Evolutionary conservation across 2,329 filamentous ascomycete species (phyloP).

Genomic region (Scleromitrula shiraiana): DNA sequence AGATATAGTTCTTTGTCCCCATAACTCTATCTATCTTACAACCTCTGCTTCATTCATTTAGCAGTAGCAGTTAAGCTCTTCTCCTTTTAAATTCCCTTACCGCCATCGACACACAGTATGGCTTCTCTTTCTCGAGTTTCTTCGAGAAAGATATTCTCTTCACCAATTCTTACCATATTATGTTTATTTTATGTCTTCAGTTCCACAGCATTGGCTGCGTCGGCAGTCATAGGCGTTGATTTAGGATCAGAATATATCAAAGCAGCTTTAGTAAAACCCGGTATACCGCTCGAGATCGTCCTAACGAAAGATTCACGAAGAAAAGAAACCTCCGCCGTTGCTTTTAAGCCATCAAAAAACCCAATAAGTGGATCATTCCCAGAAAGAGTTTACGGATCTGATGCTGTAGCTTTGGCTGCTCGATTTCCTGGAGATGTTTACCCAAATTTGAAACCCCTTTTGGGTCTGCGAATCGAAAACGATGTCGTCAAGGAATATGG

Average conservation of each 20-base stretch:
- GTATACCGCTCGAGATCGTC: slow-evolving; percentile 94
- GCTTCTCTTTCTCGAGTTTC: slow-evolving; percentile 15
- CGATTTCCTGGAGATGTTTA: slow-evolving; percentile 92
- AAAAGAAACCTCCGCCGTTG: slow-evolving; percentile 85
- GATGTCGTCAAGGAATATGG: slow-evolving; percentile 62
- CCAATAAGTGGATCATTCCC: slow-evolving; percentile 63
- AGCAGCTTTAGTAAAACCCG: slow-evolving; percentile 89
- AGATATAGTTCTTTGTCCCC: slow-evolving; percentile 7
- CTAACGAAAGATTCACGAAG: slow-evolving; percentile 95
- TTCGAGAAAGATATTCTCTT: slow-evolving; percentile 18
- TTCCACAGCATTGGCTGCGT: slow-evolving; percentile 30
- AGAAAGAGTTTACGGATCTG: slow-evolving; percentile 84
- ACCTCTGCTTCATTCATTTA: slow-evolving; percentile 25
- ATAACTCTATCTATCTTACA: neutral
- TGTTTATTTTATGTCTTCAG: slow-evolving; percentile 29
- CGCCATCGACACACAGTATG: slow-evolving; percentile 21
- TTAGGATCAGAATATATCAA: slow-evolving; percentile 97
- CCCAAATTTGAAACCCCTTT: slow-evolving; percentile 81
- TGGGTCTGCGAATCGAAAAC: slow-evolving; percentile 63
- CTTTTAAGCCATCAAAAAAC: slow-evolving; percentile 79
- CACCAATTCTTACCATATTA: slow-evolving; percentile 23
- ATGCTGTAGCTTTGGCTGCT: slow-evolving; percentile 78
- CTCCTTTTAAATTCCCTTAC: neutral
- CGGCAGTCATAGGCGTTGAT: slow-evolving; percentile 85
- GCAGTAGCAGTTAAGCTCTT: slow-evolving; percentile 22